phyloP scores from a whole-genome alignment of 73 alveolate species.

The Tetrahymena thermophila region DNA sequence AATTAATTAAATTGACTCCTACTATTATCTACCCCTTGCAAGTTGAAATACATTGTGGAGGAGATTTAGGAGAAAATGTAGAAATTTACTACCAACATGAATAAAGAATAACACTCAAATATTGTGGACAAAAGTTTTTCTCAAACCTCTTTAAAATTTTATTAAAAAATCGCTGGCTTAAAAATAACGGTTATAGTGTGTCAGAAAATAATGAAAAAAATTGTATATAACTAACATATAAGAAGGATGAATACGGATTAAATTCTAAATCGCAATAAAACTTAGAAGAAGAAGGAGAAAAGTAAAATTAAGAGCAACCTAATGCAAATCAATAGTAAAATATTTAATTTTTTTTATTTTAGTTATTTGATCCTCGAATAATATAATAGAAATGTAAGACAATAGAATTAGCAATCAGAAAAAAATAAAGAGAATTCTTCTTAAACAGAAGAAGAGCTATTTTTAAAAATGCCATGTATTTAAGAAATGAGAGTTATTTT shows the following conservation, averaged over 20 bases:
- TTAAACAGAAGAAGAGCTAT: constrained; percentile 35
- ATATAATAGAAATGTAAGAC: not conserved
- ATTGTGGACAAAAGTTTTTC: constrained; percentile 37
- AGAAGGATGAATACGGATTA: not conserved
- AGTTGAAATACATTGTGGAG: constrained; percentile 42
- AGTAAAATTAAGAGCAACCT: not conserved
- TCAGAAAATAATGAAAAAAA: not conserved
- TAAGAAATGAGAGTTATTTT: constrained; percentile 37
- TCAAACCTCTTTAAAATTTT: constrained; percentile 18
- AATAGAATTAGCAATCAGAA: not conserved
- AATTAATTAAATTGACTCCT: constrained; percentile 21
- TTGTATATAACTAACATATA: not conserved
- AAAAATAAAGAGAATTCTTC: constrained; percentile 16
- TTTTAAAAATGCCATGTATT: constrained; percentile 38
- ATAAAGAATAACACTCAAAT: constrained; percentile 1
- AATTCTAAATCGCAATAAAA: constrained; percentile 10
- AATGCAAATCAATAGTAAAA: not conserved
- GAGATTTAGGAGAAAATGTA: constrained; percentile 40
- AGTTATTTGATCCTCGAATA: not conserved
- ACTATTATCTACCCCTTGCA: constrained; percentile 30
- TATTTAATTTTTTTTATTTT: not conserved
- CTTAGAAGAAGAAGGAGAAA: constrained; percentile 3
- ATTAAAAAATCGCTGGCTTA: constrained; percentile 37
- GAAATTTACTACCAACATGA: constrained; percentile 20
- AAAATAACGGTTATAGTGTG: constrained; percentile 27